Conservation (phyloP, 495 filamentous ascomycete genomes). For the Xylaria longipes region DNA sequence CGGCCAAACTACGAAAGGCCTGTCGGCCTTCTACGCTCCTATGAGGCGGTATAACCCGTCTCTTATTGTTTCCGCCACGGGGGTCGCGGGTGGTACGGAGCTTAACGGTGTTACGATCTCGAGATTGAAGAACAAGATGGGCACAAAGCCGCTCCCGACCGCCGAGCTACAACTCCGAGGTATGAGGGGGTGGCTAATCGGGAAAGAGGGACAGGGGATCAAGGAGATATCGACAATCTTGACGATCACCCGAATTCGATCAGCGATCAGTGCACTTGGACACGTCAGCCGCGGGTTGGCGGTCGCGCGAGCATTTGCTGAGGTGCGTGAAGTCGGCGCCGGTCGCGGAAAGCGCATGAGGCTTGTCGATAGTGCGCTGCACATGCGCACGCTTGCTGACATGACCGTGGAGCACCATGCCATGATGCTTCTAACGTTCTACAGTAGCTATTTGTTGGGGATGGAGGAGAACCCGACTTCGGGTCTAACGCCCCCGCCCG, state of each 20-base stretch:
- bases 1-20: constrained; percentile 57
- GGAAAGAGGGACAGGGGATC: constrained; percentile 63
- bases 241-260: constrained; percentile 69
- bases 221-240: constrained; percentile 66
- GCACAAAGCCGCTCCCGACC: constrained; percentile 68
- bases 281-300: constrained; percentile 65
- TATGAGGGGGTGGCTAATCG: constrained; percentile 66
- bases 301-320: constrained; percentile 62
- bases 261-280: constrained; percentile 58
- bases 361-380: constrained; percentile 56
- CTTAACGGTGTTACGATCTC: constrained; percentile 69
- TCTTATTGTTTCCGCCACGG: constrained; percentile 3
- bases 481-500: background rate
- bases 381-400: constrained; percentile 64
- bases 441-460: constrained; percentile 25
- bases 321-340: constrained; percentile 35
- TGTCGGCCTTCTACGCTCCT: constrained; percentile 69
- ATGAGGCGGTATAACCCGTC: constrained; percentile 46
- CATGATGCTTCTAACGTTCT: constrained; percentile 53
- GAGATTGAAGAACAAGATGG: constrained; percentile 69
- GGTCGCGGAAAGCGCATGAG: constrained; percentile 39
- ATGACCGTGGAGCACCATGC: constrained; percentile 52
- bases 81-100: constrained; percentile 31
- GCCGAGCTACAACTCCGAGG: constrained; percentile 68
- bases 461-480: constrained; percentile 21